Evolutionary conservation across 2,329 filamentous ascomycete genomes (phyloP).

Genomic region (Xylaria sp.): DNA sequence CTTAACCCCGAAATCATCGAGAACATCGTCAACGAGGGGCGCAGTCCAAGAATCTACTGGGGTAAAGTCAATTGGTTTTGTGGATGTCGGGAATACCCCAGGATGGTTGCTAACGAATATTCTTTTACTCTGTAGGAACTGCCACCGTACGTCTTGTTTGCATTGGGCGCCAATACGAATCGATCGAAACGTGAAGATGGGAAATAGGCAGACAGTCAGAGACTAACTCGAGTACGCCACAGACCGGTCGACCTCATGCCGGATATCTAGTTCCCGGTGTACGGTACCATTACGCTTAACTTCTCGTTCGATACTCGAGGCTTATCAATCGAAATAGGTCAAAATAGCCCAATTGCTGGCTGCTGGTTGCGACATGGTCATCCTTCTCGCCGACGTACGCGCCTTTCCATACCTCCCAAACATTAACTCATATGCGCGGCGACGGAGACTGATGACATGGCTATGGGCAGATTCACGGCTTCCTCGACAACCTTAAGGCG

Average conservation of each 20-base stretch:
- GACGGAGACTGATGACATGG: neutral
- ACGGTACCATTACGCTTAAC: neutral
- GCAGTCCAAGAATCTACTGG: conserved; percentile 84
- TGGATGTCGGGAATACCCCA: neutral
- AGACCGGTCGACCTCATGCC: conserved; percentile 82
- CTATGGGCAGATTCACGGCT: conserved; percentile 58
- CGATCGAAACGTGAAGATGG: neutral
- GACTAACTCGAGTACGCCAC: conserved; percentile 14
- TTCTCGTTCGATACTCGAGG: neutral
- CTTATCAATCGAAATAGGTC: conserved; percentile 48
- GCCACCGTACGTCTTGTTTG: conserved; percentile 70
- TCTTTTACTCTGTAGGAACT: conserved; percentile 49
- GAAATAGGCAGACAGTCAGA: neutral
- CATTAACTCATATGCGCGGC: neutral
- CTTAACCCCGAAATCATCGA: conserved; percentile 86
- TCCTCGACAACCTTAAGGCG: conserved; percentile 84
- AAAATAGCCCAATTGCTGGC: conserved; percentile 89
- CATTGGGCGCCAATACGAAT: too few species aligned
- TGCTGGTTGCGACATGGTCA: conserved; percentile 81
- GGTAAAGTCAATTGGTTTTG: conserved; percentile 50
- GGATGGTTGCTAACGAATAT: conserved; percentile 18
- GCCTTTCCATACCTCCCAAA: neutral
- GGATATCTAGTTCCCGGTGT: conserved; percentile 84
- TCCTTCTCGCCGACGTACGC: conserved; percentile 73
- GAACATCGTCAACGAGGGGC: conserved; percentile 71